Conservation (phyloP, 768 basidiomycete species). For the Neoboletus magnificus region DNA sequence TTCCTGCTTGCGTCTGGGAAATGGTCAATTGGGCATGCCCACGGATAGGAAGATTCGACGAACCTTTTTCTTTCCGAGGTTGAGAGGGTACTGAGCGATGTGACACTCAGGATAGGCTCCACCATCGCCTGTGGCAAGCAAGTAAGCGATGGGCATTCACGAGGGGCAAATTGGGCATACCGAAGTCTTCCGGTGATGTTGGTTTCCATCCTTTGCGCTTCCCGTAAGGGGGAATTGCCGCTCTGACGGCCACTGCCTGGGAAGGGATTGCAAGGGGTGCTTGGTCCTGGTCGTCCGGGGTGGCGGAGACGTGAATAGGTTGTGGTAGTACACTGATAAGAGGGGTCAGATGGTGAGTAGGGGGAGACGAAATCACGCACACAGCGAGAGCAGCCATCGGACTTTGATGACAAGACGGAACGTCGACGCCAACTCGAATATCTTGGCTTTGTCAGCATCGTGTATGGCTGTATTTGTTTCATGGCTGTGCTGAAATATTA, state of each 20-base stretch:
- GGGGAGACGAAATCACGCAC: constrained; percentile 43
- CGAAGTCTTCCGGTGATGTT: constrained; percentile 76
- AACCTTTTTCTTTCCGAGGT: constrained; percentile 94
- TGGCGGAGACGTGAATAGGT: constrained; percentile 51
- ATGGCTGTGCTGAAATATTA: constrained; percentile 21
- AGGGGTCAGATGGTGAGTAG: constrained; percentile 2
- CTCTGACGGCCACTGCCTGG: constrained; percentile 46
- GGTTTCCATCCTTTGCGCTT: constrained; percentile 87
- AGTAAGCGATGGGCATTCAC: not conserved
- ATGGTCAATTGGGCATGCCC: not conserved
- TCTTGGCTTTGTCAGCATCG: constrained; percentile 16
- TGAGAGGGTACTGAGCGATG: constrained; percentile 94
- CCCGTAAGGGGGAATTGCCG: constrained; percentile 77
- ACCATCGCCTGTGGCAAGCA: constrained; percentile 59
- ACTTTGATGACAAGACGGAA: constrained; percentile 19
- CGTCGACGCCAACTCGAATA: constrained; percentile 1
- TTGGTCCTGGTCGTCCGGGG: constrained; percentile 65
- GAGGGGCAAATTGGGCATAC: constrained; percentile 39
- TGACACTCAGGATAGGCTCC: constrained; percentile 94
- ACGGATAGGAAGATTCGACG: constrained; percentile 17
- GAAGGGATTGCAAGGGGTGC: constrained; percentile 29
- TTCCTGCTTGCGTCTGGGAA: constrained; percentile 78
- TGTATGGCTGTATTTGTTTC: constrained; percentile 22
- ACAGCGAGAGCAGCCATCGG: constrained; percentile 66
- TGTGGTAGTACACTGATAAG: constrained; percentile 60